Percentiles rank a stretch among this genome's conserved stretches.
Conservation (phyloP, 2,329 filamentous ascomycete genomes). For the Fusarium paranaense region DNA sequence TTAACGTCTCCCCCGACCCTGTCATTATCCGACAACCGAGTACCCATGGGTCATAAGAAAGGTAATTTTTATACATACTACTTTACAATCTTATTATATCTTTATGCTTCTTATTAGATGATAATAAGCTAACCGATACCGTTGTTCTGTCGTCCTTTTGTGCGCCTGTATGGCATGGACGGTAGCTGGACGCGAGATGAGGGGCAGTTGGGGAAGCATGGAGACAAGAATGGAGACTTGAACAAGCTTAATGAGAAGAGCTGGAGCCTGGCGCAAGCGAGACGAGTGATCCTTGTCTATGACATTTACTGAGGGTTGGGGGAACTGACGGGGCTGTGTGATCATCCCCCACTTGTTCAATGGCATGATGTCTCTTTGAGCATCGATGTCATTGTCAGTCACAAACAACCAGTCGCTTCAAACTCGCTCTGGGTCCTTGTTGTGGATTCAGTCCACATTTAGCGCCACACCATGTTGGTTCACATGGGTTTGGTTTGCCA, state of each 20-base stretch:
- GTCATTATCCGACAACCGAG: no score
- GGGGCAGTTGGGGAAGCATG: not conserved
- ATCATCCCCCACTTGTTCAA: not conserved
- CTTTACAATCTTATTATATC: not conserved
- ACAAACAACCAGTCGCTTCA: not conserved
- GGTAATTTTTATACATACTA: not conserved
- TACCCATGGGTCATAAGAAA: no score
- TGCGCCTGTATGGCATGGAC: not conserved
- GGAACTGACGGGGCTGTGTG: not conserved
- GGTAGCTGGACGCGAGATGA: not conserved
- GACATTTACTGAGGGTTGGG: not conserved
- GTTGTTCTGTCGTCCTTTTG: no score
- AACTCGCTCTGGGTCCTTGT: not conserved
- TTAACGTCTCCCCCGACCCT: no score
- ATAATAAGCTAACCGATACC: not conserved
- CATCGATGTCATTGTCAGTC: not conserved
- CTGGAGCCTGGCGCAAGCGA: conserved; percentile 3
- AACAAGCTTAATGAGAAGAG: not conserved
- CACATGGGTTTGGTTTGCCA: not conserved
- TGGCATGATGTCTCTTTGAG: not conserved
- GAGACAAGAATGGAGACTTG: not conserved
- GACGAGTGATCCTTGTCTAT: not conserved
- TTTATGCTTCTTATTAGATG: not conserved
- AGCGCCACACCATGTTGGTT: not conserved
- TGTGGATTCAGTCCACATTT: not conserved